Evolutionary conservation across 257 asterid species (phyloP).

Genomic region (Solanum etuberosum): DNA sequence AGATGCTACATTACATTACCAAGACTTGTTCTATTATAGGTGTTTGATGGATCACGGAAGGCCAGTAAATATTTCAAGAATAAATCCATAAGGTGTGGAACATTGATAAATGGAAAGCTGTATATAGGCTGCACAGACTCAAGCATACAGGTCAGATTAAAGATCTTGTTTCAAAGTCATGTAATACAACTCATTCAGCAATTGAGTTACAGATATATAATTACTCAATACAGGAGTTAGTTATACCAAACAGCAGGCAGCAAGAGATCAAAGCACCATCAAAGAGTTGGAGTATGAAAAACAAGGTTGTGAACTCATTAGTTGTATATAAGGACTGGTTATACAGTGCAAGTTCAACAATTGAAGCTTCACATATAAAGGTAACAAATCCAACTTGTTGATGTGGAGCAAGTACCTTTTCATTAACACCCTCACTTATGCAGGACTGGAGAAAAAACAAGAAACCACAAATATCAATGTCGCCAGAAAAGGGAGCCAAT

Average conservation of each 20-base stretch:
- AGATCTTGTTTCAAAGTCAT: background rate
- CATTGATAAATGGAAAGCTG: conserved; percentile 51
- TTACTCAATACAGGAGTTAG: conserved; percentile 39
- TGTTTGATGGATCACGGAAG: conserved; percentile 58
- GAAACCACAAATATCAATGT: conserved; percentile 46
- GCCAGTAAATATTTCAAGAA: conserved; percentile 44
- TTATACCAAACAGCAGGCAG: conserved; percentile 41
- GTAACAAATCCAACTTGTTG: conserved; percentile 12
- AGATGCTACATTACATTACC: background rate
- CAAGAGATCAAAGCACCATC: conserved; percentile 70
- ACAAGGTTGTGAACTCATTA: conserved; percentile 62
- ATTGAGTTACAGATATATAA: background rate
- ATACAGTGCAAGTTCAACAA: conserved; percentile 40
- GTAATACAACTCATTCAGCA: background rate
- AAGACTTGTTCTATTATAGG: conserved; percentile 15
- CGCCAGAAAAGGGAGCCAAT: conserved; percentile 54
- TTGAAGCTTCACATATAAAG: conserved; percentile 75
- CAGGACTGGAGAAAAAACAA: conserved; percentile 78
- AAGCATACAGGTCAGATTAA: conserved; percentile 47
- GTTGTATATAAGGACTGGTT: conserved; percentile 67
- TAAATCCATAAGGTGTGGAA: conserved; percentile 55
- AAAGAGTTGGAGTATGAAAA: conserved; percentile 61
- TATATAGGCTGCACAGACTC: conserved; percentile 80
- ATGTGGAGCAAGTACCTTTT: background rate
- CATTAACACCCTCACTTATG: conserved; percentile 2